Evolutionary conservation across 352 stramenopile species (phyloP), one percentile per base, ranked within the genome.

Genomic region (Aphanomyces invadans): DNA sequence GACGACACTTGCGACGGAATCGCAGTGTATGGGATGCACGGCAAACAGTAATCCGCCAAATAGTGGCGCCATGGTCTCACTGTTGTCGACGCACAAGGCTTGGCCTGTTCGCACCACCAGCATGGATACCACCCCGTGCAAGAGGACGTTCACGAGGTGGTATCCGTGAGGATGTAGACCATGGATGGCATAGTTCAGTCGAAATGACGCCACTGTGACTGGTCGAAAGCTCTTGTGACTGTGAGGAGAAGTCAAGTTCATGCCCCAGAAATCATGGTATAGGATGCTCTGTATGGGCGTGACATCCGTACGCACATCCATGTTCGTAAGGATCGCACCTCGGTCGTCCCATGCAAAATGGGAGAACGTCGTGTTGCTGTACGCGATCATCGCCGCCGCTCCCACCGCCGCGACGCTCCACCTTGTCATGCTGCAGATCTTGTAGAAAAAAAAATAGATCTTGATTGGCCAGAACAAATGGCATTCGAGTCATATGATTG

Each of bases 181-280:
- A 23, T 73, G 39, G 46, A 83, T 32, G 2, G 62, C 52, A 36
- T 83, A 73, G 61, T 95, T 84, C 38, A 83, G 74, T 1, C 81
- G 77, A 62, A 95, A 94, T 32, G 77, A 81, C 12, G 92, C 71
- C 25, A 92, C 75, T 19, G 88, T 87, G 33, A 96, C 60, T 23
- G 89, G 89, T 0, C 89, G 77, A 67, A 83, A 97, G 70, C 87
- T 96, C 76, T 96, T 96, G 77, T 97, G 89, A 56, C 77, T 92
- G 17, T 68, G 59, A 0, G 52, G 55, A 15, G 70, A 73, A 32
- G 67, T 65, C 66, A 97, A 90, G 49, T 74, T 29, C 2, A 75
- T 72, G 4, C 88, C 88, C 89, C 89, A 97, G 69, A 96, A 96
- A 71, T 96, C 88, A 68, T 96, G 75, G 21, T 33, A 17, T 31